Base-by-base conservation (phyloP, 192 early-diverging fungal genomes). In the Coemansia sp. region DNA sequence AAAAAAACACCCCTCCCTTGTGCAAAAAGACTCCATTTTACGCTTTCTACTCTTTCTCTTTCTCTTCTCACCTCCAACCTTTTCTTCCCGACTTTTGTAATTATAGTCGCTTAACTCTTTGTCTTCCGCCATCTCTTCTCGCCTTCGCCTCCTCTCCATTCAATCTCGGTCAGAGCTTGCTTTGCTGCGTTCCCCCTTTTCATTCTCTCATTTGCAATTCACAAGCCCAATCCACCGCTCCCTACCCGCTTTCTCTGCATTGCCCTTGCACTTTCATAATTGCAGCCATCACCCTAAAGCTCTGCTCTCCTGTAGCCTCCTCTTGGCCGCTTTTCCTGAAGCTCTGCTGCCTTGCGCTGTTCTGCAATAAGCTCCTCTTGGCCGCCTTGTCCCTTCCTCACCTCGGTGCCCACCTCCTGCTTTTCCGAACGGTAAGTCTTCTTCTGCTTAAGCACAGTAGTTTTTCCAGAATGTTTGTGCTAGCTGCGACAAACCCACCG, bases 81-180 rank as follows among this genome's bases (percentile, higher is more conserved):
- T 34, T 59, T 36, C 45, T 46, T 59, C 71, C 30, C 59, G 64
- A 72, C 71, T 66, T 30, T 65, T 72, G 58, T 62, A 66, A 60
- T 65, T 64, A 62, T 65, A 65, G 69, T 71, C 69, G 69, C 36
- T 55, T 26, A 38, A 56, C 34, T 59, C 57, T 65, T 45, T 60
- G 63, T 51, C 63, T 39, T 24, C 68, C 56, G 53, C 39, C 39
- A 34, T 64, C 62, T 39, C 20, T 62, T 55, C 35, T 60, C 53
- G 38, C 41, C 49, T 7, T 52, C 57, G 35, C 45, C 62, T 46
- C 55, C 56, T 64, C 60, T 30, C 34, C 62, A 59, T 59, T 62
- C 68, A 38, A 53, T 45, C 68, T 64, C 57, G 49, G 14, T 33
- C 56, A 3, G 33, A 34, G 44, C 69, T 35, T 20, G 66, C 46